Conservation (phyloP, 2,329 filamentous ascomycete genomes). For the Botrytis aclada region DNA sequence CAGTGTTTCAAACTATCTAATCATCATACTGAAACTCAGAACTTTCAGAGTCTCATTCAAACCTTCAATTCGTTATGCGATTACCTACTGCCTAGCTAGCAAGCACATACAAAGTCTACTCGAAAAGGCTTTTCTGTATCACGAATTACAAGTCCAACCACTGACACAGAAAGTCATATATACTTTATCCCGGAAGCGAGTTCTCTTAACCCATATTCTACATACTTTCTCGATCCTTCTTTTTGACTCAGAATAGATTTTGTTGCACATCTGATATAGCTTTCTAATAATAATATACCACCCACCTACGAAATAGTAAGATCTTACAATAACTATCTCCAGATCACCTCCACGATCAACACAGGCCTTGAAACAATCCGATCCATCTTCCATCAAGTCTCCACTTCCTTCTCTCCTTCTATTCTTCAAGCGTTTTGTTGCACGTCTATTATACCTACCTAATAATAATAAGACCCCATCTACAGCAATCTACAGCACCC, state of each 20-base stretch:
- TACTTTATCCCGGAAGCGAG: background rate
- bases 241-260: background rate
- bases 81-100: background rate
- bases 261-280: constrained; percentile 13
- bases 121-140: background rate
- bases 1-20: background rate
- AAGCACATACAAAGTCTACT: background rate
- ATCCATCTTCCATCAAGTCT: background rate
- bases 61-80: background rate
- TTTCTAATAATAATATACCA: constrained; percentile 5
- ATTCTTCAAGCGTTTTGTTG: background rate
- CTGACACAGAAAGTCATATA: background rate
- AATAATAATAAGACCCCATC: background rate
- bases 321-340: background rate
- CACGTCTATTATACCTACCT: constrained; percentile 1
- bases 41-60: background rate
- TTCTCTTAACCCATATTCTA: background rate
- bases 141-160: background rate
- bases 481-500: background rate
- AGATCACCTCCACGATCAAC: background rate
- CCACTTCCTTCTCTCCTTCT: background rate
- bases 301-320: background rate
- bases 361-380: background rate
- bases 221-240: background rate
- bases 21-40: background rate